Evolutionary conservation across 441 rosid species (phyloP), one percentile per base, ranked within the genome.

Genomic region (Omphalea diandra): DNA sequence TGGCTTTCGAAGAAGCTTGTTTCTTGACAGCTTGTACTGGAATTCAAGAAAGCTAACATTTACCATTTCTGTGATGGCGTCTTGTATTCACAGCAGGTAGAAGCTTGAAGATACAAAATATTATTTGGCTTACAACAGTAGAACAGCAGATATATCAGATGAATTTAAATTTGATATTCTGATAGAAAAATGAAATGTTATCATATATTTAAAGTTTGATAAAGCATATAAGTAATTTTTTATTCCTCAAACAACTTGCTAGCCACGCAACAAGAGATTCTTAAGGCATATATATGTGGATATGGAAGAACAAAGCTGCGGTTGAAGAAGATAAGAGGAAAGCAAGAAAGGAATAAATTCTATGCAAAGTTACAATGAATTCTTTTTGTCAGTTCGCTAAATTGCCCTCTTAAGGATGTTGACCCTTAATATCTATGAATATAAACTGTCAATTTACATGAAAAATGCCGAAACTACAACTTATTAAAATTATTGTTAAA

Each of bases 1-100:
- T 8, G 94, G 86, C 67, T 76, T 90, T 54, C 83, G 65, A 68
- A 82, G 68, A 38, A 83, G 61, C 77, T 78, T 84, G 79, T 63
- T 90, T 75, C 83, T 81, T 0, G 87, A 90, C 17, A 88, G 83
- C 79, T 81, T 88, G 87, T 86, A 87, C 50, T 87, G 90, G 70
- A 87, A 77, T 67, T 88, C 95, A 24, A 88, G 91, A 76, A 87
- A 86, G 68, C 83, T 81, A 55, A 73, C 56, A 24, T 76, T 85
- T 8, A 83, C 63, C 94, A 90, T 88, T 7, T 35, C 26, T 3
- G 11, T 61, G 17, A 8, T 33, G 50, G 36, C 29, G 18, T 40
- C 49, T 36, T 54, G 10, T 36, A 20, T 14, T n/a, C 7, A 33
- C 33, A 2, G 38, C 18, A 33, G 31, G 24, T 33, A 38, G 62